A percentile compares a stretch with the other conserved stretches of the same genome.
phyloP scores from a whole-genome alignment of 805 yeast species.

The Candida michaelii region DNA sequence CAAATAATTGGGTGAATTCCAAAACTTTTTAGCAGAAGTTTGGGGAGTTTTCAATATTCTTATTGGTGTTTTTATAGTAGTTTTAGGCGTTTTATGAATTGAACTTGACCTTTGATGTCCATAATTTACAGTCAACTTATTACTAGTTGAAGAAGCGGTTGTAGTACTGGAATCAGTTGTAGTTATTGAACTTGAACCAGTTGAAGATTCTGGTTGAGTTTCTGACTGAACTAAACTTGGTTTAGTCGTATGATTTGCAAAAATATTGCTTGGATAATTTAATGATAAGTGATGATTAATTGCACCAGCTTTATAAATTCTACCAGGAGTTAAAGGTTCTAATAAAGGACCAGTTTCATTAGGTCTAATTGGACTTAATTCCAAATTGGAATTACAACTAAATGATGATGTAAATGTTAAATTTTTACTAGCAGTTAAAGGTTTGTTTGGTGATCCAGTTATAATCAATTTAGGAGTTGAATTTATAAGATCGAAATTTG shows the following conservation, averaged over 20 bases:
- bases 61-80: conserved; percentile 33
- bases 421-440: conserved; percentile 40
- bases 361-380: conserved; percentile 57
- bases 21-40: conserved; percentile 49
- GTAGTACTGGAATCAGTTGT: conserved; percentile 1
- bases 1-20: conserved; percentile 66
- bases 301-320: conserved; percentile 17
- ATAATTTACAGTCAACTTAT: conserved; percentile 4
- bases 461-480: conserved; percentile 24
- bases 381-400: conserved; percentile 64
- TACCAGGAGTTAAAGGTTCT: conserved; percentile 62
- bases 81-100: conserved; percentile 33
- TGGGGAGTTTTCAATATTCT: conserved; percentile 39
- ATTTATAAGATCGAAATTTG: conserved; percentile 12
- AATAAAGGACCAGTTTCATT: conserved; percentile 64
- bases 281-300: conserved; percentile 15
- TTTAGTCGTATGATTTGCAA: conserved; percentile 1
- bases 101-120: conserved; percentile 13
- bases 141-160: not conserved
- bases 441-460: conserved; percentile 40
- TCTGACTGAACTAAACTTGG: conserved; percentile 1
- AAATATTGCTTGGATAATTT: conserved; percentile 11
- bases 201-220: conserved; percentile 1
- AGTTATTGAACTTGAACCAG: not conserved
- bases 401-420: conserved; percentile 62